Evolutionary conservation across 1,139 yeast species (phyloP).

Genomic region (Kodamaea suecica): DNA sequence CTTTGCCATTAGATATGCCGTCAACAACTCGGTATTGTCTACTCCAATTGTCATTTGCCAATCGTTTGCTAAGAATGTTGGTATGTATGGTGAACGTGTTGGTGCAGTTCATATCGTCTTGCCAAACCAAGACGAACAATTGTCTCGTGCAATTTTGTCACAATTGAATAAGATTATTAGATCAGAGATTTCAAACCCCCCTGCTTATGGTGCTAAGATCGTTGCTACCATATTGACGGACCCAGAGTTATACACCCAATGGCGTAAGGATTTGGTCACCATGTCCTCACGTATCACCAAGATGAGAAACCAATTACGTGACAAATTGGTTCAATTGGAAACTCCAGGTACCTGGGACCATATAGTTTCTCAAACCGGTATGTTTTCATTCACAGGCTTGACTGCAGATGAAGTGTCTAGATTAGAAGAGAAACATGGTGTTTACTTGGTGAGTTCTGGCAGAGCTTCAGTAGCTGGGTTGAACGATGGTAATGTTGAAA

Average conservation of each 20-base stretch:
- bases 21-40: conserved; percentile 41
- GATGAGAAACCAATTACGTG: conserved; percentile 71
- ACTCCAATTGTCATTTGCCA: conserved; percentile 75
- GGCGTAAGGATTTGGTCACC: conserved; percentile 81
- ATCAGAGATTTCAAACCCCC: conserved; percentile 89
- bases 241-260: conserved; percentile 64
- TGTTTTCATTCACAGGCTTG: conserved; percentile 95
- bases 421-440: conserved; percentile 73
- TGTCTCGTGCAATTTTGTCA: conserved; percentile 56
- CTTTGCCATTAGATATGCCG: conserved; percentile 80
- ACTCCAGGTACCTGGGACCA: conserved; percentile 96
- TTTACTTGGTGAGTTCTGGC: conserved; percentile 77
- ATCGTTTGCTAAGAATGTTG: conserved; percentile 96
- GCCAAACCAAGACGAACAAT: conserved; percentile 36
- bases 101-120: conserved; percentile 83
- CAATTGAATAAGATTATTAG: conserved; percentile 79
- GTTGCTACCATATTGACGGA: conserved; percentile 74
- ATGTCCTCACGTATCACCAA: conserved; percentile 83
- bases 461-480: conserved; percentile 94
- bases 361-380: conserved; percentile 87
- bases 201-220: conserved; percentile 93
- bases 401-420: conserved; percentile 74
- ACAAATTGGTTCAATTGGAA: conserved; percentile 54
- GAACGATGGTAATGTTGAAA: conserved; percentile 72
- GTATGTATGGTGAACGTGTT: conserved; percentile 96